phyloP scores from a whole-genome alignment of 352 stramenopile genomes.

The Phytophthora europaea region DNA sequence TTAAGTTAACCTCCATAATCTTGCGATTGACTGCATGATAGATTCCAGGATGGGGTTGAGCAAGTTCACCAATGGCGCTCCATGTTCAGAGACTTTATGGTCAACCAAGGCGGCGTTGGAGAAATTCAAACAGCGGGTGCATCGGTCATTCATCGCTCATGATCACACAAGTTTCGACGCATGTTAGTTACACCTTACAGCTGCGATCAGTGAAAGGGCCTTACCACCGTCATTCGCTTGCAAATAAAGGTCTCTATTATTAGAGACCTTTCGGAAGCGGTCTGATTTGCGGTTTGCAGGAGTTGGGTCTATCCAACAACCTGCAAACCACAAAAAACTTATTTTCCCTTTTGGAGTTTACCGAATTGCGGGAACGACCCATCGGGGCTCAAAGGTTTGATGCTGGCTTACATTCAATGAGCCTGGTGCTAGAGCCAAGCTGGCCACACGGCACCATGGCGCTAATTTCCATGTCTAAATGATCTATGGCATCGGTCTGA shows the following conservation, averaged over 20 bases:
- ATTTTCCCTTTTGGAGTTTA: too few relatives aligned
- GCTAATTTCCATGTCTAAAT: too few relatives aligned
- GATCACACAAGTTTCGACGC: not conserved
- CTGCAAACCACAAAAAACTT: too few relatives aligned
- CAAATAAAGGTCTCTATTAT: not conserved
- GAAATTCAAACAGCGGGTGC: not conserved
- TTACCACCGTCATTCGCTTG: not conserved
- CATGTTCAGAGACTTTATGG: not conserved
- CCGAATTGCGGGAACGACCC: too few relatives aligned
- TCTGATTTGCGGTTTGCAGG: too few relatives aligned
- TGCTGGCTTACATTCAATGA: too few relatives aligned
- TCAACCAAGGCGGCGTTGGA: not conserved
- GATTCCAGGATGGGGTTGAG: slow-evolving; percentile 6
- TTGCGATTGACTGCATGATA: slow-evolving; percentile 23
- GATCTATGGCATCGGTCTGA: too few relatives aligned
- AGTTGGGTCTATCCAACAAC: too few relatives aligned
- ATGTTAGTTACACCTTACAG: not conserved
- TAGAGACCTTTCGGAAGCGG: too few relatives aligned
- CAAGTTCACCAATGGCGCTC: not conserved
- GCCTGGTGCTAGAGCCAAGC: too few relatives aligned
- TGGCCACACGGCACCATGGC: too few relatives aligned
- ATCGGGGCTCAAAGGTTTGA: too few relatives aligned
- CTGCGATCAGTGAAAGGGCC: not conserved
- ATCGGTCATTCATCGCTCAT: not conserved
- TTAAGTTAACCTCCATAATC: not conserved